Conservation (phyloP, 2,329 filamentous ascomycete species). For the Penicillium sp. region DNA sequence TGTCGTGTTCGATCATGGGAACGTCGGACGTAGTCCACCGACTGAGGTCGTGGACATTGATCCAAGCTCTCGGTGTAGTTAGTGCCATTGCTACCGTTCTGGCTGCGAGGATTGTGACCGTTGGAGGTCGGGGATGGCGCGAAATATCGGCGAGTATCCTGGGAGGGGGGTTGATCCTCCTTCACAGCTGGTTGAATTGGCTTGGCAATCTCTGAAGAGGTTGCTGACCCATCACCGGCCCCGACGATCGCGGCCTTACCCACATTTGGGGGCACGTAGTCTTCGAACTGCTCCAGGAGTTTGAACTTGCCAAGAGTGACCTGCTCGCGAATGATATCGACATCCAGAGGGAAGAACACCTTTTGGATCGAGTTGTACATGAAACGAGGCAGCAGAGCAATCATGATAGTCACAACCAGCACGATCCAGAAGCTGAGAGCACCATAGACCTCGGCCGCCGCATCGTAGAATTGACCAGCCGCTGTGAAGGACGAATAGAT, state of each 20-base stretch:
- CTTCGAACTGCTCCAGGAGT: slow-evolving; percentile 63
- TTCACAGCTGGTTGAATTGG: slow-evolving; percentile 59
- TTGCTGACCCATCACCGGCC: slow-evolving; percentile 46
- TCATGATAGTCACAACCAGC: slow-evolving; percentile 73
- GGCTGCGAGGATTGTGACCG: slow-evolving; percentile 78
- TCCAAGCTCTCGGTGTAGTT: slow-evolving; percentile 69
- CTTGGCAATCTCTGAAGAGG: slow-evolving; percentile 45
- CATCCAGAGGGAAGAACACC: slow-evolving; percentile 87
- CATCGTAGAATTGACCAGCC: slow-evolving; percentile 70
- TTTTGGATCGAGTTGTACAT: slow-evolving; percentile 86
- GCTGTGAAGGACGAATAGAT: slow-evolving; percentile 69
- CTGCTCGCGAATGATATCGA: slow-evolving; percentile 95
- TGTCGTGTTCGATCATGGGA: slow-evolving; percentile 86
- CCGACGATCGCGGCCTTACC: slow-evolving; percentile 38
- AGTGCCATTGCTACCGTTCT: slow-evolving; percentile 92
- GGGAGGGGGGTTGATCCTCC: slow-evolving; percentile 69
- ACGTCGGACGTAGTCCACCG: slow-evolving; percentile 61
- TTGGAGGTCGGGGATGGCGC: slow-evolving; percentile 80
- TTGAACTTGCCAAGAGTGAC: slow-evolving; percentile 80
- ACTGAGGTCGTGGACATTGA: slow-evolving; percentile 58
- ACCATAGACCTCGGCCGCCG: slow-evolving; percentile 76
- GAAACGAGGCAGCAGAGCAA: slow-evolving; percentile 87
- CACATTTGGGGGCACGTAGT: slow-evolving; percentile 52
- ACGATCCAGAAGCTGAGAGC: slow-evolving; percentile 85
- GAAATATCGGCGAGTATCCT: slow-evolving; percentile 91